Base-by-base conservation (phyloP, 2,329 filamentous ascomycete species). In the Cryphonectria radicalis region DNA sequence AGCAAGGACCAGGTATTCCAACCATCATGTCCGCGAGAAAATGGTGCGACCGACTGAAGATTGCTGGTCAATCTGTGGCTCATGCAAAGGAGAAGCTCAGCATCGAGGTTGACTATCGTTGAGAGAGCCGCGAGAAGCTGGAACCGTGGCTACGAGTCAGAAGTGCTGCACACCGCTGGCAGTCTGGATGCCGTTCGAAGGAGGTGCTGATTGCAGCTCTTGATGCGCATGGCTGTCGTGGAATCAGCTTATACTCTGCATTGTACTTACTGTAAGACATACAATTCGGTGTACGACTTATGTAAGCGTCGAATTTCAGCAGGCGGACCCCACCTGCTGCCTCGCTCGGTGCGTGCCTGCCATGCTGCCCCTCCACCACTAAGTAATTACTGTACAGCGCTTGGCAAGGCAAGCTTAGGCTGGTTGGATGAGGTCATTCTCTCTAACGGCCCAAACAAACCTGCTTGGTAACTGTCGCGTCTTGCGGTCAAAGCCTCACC, bases 361-460 rank as follows among this genome's bases (percentile, higher is more conserved):
- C 64, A 57, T 32, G 37, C 55, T 17, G 35, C 63, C 37, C 40
- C 60, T 40, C 59, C 59, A 62, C 53, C 53, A 28, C 53, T 55
- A 28, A 28, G n/a, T n/a, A 28, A 28, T 1, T 28, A 28, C 28
- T 28, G 8, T 14, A 10, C 53, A 57, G 53, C 25, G 68, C 62
- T n/a, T 17, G 22, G 62, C 63, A 59, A 40, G 14, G 43, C 37
- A 19, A 63, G 63, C 69, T 63, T 28, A 28, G 10, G 60, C 55
- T 66, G 55, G 40, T 5, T 28, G 28, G 53, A 70, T 70, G 69
- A 70, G 69, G 69, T 70, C 69, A 70, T 70, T 35, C 55, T 55
- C 25, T 37, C 37, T 32, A 43, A 19, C 65, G 22, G 59, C 32
- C 59, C 14, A n/a, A n/a, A 46, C 40, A 64, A n/a, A 22, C 66